A percentile compares a stretch with the other conserved stretches of the same genome.
Conservation (phyloP, 225 moss, liverwort and hornwort species). For the Bryoerythrophyllum caledonicum region DNA sequence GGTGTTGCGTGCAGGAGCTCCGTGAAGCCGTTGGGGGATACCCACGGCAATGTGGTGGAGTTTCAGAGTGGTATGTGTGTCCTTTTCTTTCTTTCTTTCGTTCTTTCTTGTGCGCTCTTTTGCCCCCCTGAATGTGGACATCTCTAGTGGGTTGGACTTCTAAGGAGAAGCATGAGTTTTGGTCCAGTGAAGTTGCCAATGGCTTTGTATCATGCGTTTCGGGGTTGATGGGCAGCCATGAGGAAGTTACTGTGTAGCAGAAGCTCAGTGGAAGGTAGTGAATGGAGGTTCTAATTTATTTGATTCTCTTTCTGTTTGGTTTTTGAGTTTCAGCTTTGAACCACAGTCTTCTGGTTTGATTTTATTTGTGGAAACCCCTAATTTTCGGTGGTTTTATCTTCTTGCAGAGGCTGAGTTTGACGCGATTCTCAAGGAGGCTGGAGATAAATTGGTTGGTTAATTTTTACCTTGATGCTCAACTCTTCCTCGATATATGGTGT, state of each 20-base stretch:
- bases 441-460: conserved; percentile 68
- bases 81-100: neutral
- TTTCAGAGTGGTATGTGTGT: conserved; percentile 32
- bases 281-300: neutral
- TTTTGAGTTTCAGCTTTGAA: neutral
- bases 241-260: neutral
- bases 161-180: no score
- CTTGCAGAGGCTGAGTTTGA: conserved; percentile 75
- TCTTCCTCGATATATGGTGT: neutral
- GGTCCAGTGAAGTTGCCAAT: no score
- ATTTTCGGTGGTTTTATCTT: conserved; percentile 12
- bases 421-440: conserved; percentile 55
- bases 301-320: neutral
- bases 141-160: no score
- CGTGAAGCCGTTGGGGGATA: conserved; percentile 24
- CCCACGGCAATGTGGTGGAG: conserved; percentile 41
- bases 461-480: neutral
- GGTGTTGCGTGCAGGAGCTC: conserved; percentile 26
- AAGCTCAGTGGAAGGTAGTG: neutral
- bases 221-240: neutral
- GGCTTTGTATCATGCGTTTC: no score
- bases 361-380: conserved; percentile 11
- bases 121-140: no score
- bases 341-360: neutral
- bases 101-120: neutral